Base-by-base conservation (phyloP, 2,329 filamentous ascomycete species). In the Ophiostoma montium region DNA sequence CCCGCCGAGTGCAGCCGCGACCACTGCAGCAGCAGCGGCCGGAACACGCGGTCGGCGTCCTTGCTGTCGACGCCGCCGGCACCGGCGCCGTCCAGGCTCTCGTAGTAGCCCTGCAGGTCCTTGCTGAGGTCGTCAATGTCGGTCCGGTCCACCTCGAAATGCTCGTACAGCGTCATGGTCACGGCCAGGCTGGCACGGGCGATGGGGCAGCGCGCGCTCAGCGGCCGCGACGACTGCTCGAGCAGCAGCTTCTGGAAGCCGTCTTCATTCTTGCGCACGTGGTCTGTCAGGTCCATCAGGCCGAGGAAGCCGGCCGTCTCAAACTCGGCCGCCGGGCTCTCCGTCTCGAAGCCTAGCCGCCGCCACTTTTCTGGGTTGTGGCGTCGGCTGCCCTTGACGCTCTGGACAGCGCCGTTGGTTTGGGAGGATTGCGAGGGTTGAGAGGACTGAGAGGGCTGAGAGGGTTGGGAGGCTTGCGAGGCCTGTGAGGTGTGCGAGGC, bases 201-300 rank as follows among this genome's bases (percentile, higher is more conserved):
- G 55, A 98, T 74, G 1, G 92, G 92, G 62, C 89, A 95, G 35
- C 90, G 78, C 61, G 87, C 78, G 47, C 78, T 70, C 19, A 76
- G 58, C 2, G 84, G 76, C 59, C 80, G 79, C 7, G 82, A 79
- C 3, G 86, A 83, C 65, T 98, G 92, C 65, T 98, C 92, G 33
- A 95, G 70, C 15, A 98, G 68, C 57, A 94, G 72, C 66, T 94
- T 95, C 62, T 95, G 89, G 57, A 94, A 96, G 11, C 80, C 79
- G 61, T 95, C 89, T 62, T 95, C 87, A 60, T 95, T 82, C 61
- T 88, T 94, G 59, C 84, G 78, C 45, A 95, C 87, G 62, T 87
- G 98, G 63, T 96, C 89, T 2, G 88, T 86, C 59, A 98, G 66
- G 63, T 98, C 92, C 89, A 98, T 96, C 78, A 98, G 86, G 27